These are phyloP conservation scores for Salix udensis DNA, from an alignment of 345 rosid species.

Conservation along the genomic window DNA sequence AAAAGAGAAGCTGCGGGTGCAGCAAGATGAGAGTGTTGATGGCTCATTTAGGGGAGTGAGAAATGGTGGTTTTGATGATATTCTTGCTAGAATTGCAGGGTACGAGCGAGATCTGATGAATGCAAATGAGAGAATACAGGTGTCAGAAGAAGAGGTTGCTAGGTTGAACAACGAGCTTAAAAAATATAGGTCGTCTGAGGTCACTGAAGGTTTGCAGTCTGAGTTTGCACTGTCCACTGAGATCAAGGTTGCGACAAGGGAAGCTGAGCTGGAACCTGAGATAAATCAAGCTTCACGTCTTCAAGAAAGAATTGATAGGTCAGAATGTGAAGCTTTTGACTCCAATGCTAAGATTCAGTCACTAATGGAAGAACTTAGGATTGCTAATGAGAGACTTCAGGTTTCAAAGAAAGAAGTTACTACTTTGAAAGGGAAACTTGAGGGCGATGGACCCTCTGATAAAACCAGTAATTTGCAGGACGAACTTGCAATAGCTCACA, in stretches of 20 bases:
- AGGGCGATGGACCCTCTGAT: neutral
- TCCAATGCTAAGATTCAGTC: conserved; percentile 24
- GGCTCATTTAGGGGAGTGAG: conserved; percentile 15
- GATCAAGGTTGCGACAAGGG: conserved; percentile 22
- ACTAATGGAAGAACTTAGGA: conserved; percentile 53
- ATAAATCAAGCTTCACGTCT: conserved; percentile 26
- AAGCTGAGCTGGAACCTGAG: conserved; percentile 34
- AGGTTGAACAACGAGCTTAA: conserved; percentile 43
- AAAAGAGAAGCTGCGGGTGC: conserved; percentile 24
- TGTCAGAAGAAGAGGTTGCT: conserved; percentile 55
- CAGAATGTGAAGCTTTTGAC: conserved; percentile 25
- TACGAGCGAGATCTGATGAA: conserved; percentile 48
- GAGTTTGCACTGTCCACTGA: neutral
- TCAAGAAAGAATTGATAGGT: conserved; percentile 20
- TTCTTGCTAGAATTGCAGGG: conserved; percentile 25
- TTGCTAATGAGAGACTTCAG: conserved; percentile 50
- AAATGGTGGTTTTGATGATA: conserved; percentile 36
- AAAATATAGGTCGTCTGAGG: conserved; percentile 26
- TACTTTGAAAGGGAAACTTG: conserved; percentile 30
- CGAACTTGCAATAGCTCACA: conserved; percentile 27
- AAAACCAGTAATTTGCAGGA: conserved; percentile 20
- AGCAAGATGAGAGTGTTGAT: conserved; percentile 34
- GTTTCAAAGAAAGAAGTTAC: conserved; percentile 52
- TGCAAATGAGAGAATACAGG: conserved; percentile 41
- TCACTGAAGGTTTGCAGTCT: neutral